These are phyloP conservation scores for Cladosporium sp. DNA, from an alignment of 2,329 filamentous ascomycete genomes.

Conservation along the genomic window DNA sequence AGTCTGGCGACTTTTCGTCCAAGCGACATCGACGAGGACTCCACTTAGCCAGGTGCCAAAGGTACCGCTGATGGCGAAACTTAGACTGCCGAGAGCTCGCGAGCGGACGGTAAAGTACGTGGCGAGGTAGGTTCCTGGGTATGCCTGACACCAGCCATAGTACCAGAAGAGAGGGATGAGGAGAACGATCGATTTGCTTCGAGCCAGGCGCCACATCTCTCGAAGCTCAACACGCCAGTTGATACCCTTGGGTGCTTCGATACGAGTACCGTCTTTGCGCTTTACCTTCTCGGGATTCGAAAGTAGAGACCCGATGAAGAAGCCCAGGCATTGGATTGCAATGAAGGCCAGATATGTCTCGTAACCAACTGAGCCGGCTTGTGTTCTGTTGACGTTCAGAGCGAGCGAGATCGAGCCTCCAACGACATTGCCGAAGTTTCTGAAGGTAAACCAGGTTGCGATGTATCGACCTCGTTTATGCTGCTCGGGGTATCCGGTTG, in stretches of 20 bases:
- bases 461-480: slow-evolving; percentile 46
- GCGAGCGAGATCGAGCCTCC: slow-evolving; percentile 40
- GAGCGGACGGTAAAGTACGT: slow-evolving; percentile 44
- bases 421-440: slow-evolving; percentile 44
- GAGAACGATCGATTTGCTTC: slow-evolving; percentile 33
- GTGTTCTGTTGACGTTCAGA: slow-evolving; percentile 33
- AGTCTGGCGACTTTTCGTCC: slow-evolving; percentile 7
- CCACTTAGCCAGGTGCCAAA: slow-evolving; percentile 23
- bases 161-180: slow-evolving; percentile 42
- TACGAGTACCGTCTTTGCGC: slow-evolving; percentile 35
- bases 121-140: slow-evolving; percentile 37
- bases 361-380: slow-evolving; percentile 25
- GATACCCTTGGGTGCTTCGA: slow-evolving; percentile 33
- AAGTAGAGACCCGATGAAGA: slow-evolving; percentile 37
- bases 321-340: slow-evolving; percentile 33
- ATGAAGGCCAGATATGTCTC: slow-evolving; percentile 40
- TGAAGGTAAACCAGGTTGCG: slow-evolving; percentile 37
- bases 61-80: slow-evolving; percentile 37
- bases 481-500: slow-evolving; percentile 45
- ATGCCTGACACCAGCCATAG: slow-evolving; percentile 38
- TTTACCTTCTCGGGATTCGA: slow-evolving; percentile 40
- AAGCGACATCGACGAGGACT: slow-evolving; percentile 15
- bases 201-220: slow-evolving; percentile 33
- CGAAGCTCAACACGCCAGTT: slow-evolving; percentile 35
- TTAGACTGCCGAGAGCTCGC: slow-evolving; percentile 39